Evolutionary conservation across 1,139 yeast species (phyloP).

Genomic region (Nakaseomyces glabratus): DNA sequence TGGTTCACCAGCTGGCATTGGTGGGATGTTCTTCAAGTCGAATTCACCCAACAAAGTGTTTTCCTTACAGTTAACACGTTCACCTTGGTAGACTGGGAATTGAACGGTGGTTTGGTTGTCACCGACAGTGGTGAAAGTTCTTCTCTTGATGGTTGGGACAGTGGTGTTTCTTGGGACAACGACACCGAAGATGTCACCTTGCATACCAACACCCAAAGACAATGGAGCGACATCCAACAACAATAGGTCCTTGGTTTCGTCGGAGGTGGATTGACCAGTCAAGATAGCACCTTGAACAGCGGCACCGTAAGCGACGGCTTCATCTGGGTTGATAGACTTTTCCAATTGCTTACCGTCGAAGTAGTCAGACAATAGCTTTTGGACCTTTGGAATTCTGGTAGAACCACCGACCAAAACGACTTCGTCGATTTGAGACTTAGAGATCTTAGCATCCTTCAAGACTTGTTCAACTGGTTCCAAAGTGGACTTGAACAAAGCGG

Average conservation of each 20-base stretch:
- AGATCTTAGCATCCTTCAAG: slow-evolving; percentile 86
- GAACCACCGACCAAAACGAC: slow-evolving; percentile 99
- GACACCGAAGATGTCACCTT: slow-evolving; percentile 98
- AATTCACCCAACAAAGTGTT: slow-evolving; percentile 99
- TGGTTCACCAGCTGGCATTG: slow-evolving; percentile 99
- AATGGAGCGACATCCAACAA: slow-evolving; percentile 98
- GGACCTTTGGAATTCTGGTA: slow-evolving; percentile 98
- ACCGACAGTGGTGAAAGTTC: slow-evolving; percentile 99
- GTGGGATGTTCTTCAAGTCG: slow-evolving; percentile 98
- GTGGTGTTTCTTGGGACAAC: slow-evolving; percentile 99
- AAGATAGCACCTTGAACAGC: slow-evolving; percentile 98
- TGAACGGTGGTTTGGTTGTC: slow-evolving; percentile 99
- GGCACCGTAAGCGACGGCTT: slow-evolving; percentile 96
- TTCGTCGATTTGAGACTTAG: slow-evolving; percentile 85
- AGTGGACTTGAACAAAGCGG: slow-evolving; percentile 91
- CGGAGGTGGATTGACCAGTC: slow-evolving; percentile 96
- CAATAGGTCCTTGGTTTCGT: slow-evolving; percentile 93
- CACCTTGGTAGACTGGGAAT: slow-evolving; percentile 99
- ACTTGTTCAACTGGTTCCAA: slow-evolving; percentile 98
- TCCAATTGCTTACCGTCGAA: slow-evolving; percentile 96
- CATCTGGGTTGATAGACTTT: slow-evolving; percentile 97
- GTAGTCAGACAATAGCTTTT: slow-evolving; percentile 94
- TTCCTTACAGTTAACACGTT: slow-evolving; percentile 99
- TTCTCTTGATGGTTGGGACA: slow-evolving; percentile 98
- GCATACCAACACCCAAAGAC: slow-evolving; percentile 99